Percentiles rank a stretch among this genome's conserved stretches.
Conservation (phyloP, 768 basidiomycete species). For the Suillus spraguei region DNA sequence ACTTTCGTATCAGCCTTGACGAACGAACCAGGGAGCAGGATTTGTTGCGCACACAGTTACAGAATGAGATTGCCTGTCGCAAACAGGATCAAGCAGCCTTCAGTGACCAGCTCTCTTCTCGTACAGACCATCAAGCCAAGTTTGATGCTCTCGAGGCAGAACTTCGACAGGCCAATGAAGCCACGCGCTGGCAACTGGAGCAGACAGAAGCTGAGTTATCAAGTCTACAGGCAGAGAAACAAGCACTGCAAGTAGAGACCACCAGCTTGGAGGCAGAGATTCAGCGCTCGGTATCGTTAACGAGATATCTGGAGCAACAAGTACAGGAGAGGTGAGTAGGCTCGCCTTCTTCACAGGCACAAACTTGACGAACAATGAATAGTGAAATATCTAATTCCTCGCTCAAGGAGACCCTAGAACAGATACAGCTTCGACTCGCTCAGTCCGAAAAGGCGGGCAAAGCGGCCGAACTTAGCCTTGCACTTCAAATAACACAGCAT, state of each 20-base stretch:
- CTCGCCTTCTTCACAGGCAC: constrained; percentile 7
- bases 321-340: constrained; percentile 57
- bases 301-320: constrained; percentile 64
- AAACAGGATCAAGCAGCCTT: constrained; percentile 33
- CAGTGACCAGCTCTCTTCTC: constrained; percentile 27
- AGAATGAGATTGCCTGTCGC: constrained; percentile 39
- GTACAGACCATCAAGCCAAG: constrained; percentile 27
- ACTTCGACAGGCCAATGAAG: constrained; percentile 39
- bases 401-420: constrained; percentile 44
- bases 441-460: constrained; percentile 60
- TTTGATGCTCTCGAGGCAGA: constrained; percentile 38
- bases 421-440: constrained; percentile 45
- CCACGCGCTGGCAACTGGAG: constrained; percentile 43
- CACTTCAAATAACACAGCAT: constrained; percentile 65
- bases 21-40: constrained; percentile 39
- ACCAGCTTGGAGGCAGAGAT: constrained; percentile 66
- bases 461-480: constrained; percentile 65
- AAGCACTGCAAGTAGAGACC: constrained; percentile 51
- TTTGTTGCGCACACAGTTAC: constrained; percentile 40
- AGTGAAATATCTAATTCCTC: constrained; percentile 50
- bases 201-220: constrained; percentile 39
- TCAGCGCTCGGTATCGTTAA: constrained; percentile 62
- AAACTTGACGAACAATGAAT: constrained; percentile 12
- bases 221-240: constrained; percentile 51
- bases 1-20: constrained; percentile 40